Percentiles rank a stretch among this genome's conserved stretches.
phyloP scores from a whole-genome alignment of 305 asterid genomes.

The Lippia alba region DNA sequence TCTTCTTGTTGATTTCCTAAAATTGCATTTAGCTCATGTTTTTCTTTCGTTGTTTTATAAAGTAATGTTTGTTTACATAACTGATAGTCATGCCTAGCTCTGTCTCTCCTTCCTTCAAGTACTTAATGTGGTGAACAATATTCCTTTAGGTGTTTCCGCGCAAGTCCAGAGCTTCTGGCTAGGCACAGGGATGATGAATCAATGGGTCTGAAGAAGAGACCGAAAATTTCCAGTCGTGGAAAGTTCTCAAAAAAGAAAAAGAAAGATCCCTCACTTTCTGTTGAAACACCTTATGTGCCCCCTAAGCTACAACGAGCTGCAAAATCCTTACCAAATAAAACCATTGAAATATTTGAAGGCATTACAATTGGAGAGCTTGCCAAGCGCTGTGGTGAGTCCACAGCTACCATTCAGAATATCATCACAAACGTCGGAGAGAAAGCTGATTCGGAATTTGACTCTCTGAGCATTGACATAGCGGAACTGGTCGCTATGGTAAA shows the following conservation, averaged over 20 bases:
- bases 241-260: slow-evolving; percentile 73
- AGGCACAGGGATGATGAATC: slow-evolving; percentile 51
- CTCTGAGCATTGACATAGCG: slow-evolving; percentile 82
- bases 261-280: slow-evolving; percentile 58
- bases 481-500: slow-evolving; percentile 96
- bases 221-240: slow-evolving; percentile 61
- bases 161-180: slow-evolving; percentile 63
- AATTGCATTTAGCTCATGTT: slow-evolving; percentile 17
- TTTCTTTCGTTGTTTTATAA: slow-evolving; percentile 19
- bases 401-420: slow-evolving; percentile 68
- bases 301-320: slow-evolving; percentile 61
- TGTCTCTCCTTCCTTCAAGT: slow-evolving; percentile 17
- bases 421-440: slow-evolving; percentile 88
- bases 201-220: slow-evolving; percentile 60
- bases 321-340: slow-evolving; percentile 64
- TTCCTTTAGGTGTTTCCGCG: slow-evolving; percentile 68
- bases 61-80: slow-evolving; percentile 18
- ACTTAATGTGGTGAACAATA: slow-evolving; percentile 18
- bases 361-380: slow-evolving; percentile 84
- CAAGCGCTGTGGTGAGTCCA: slow-evolving; percentile 79
- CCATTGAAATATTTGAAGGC: slow-evolving; percentile 92
- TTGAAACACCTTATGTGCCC: slow-evolving; percentile 83
- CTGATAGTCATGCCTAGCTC: slow-evolving; percentile 4
- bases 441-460: slow-evolving; percentile 84
- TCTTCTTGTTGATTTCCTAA: slow-evolving; percentile 16